These are phyloP conservation scores for Senecio squalidus DNA, from an alignment of 140 eudicot genomes.

Conservation along the genomic window DNA sequence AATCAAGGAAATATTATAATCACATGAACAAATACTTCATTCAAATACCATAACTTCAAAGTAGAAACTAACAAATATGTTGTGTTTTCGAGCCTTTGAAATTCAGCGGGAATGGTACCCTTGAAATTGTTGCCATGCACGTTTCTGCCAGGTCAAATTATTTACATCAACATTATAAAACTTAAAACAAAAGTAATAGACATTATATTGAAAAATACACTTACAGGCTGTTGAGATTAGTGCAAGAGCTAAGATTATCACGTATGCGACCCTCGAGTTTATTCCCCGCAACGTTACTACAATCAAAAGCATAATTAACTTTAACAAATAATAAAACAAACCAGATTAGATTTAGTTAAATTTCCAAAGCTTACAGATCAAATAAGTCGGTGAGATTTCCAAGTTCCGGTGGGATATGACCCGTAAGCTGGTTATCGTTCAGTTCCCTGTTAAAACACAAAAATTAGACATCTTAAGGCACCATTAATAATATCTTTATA, in stretches of 20 bases:
- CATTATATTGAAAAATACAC: slow-evolving; percentile 9
- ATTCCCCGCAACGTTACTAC: slow-evolving; percentile 87
- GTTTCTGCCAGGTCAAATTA: slow-evolving; percentile 44
- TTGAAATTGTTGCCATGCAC: slow-evolving; percentile 79
- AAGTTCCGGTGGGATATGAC: slow-evolving; percentile 80
- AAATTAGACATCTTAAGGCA: too few relatives aligned
- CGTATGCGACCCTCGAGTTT: slow-evolving; percentile 75
- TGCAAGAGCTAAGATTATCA: slow-evolving; percentile 85
- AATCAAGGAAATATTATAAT: slow-evolving; percentile 1
- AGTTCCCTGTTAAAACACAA: slow-evolving; percentile 42
- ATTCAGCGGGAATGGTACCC: slow-evolving; percentile 77
- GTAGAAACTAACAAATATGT: slow-evolving; percentile 74
- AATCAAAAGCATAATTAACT: neutral
- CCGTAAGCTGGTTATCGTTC: slow-evolving; percentile 77
- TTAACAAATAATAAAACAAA: neutral
- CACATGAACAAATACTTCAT: neutral
- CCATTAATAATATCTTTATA: too few relatives aligned
- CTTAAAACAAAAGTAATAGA: neutral
- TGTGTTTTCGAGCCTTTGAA: slow-evolving; percentile 90
- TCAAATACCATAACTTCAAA: neutral
- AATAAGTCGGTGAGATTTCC: slow-evolving; percentile 89
- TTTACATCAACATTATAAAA: neutral
- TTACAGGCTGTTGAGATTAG: slow-evolving; percentile 95
- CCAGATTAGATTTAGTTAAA: too few relatives aligned
- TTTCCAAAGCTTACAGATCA: slow-evolving; percentile 59